These are phyloP conservation scores for Tilletiopsis washingtonensis DNA, from an alignment of 1,284 basidiomycete genomes.

Conservation along the genomic window DNA sequence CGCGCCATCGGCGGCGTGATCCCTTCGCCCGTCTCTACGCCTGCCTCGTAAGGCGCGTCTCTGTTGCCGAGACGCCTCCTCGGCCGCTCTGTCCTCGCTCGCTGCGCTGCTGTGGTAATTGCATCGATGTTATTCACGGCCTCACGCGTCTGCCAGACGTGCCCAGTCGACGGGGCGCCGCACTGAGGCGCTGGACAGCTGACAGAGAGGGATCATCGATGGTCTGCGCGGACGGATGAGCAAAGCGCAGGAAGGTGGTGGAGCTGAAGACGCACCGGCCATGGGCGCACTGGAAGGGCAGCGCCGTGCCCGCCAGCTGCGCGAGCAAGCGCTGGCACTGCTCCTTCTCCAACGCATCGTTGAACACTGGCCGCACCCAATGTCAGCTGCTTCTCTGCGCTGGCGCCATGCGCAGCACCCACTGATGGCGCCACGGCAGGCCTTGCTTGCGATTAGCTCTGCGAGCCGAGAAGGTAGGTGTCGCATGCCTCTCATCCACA, in stretches of 20 bases:
- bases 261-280: constrained; percentile 51
- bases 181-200: too few relatives aligned
- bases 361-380: constrained; percentile 70
- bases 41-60: too few relatives aligned
- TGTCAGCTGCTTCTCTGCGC: neutral
- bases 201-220: neutral
- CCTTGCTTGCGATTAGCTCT: neutral
- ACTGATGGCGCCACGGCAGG: neutral
- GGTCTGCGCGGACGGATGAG: neutral
- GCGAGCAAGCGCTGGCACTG: constrained; percentile 66
- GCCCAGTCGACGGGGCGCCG: too few relatives aligned
- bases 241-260: neutral
- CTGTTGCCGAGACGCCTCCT: too few relatives aligned
- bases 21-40: neutral
- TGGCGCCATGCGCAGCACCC: too few relatives aligned
- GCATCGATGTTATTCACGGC: too few relatives aligned
- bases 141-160: too few relatives aligned
- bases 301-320: constrained; percentile 62
- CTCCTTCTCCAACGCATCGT: constrained; percentile 61
- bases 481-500: neutral
- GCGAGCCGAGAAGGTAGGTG: neutral
- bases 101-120: too few relatives aligned
- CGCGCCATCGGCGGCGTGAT: constrained; percentile 1
- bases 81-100: too few relatives aligned
- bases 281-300: constrained; percentile 91